Percentiles rank a stretch among this genome's conserved stretches.
These are phyloP conservation scores for Alternaria consortialis DNA, from an alignment of 2,329 filamentous ascomycete species.

Conservation along the genomic window DNA sequence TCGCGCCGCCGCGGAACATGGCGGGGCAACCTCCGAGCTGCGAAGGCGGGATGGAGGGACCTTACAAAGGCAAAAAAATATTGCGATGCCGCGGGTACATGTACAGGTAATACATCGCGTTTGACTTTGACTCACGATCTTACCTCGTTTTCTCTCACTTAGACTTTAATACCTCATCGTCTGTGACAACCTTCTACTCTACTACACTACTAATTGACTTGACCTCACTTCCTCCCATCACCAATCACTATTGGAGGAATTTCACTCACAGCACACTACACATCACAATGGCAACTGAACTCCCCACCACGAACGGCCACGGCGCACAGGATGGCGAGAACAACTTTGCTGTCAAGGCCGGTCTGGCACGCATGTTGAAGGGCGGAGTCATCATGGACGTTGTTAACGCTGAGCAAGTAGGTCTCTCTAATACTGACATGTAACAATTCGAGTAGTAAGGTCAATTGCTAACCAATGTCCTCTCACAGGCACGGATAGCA, in stretches of 20 bases:
- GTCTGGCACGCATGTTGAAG: constrained; percentile 97
- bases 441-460: background rate
- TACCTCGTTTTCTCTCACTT: constrained; percentile 11
- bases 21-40: constrained; percentile 25
- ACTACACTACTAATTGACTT: constrained; percentile 6
- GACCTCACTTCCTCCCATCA: background rate
- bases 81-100: constrained; percentile 33
- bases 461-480: constrained; percentile 19
- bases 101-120: constrained; percentile 33
- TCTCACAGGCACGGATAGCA: constrained; percentile 81
- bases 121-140: constrained; percentile 31
- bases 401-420: constrained; percentile 82
- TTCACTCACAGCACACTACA: constrained; percentile 1
- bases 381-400: constrained; percentile 99
- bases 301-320: constrained; percentile 58
- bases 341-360: constrained; percentile 90
- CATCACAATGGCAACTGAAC: constrained; percentile 56
- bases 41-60: constrained; percentile 29
- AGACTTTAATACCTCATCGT: constrained; percentile 3
- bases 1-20: constrained; percentile 14
- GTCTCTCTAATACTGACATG: constrained; percentile 7
- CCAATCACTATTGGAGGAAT: background rate
- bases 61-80: constrained; percentile 39
- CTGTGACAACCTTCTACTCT: background rate
- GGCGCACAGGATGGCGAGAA: constrained; percentile 56